Evolutionary conservation across 129 eudicot genomes (phyloP), one percentile per base, ranked within the genome.

Genomic region (Deinandra increscens): DNA sequence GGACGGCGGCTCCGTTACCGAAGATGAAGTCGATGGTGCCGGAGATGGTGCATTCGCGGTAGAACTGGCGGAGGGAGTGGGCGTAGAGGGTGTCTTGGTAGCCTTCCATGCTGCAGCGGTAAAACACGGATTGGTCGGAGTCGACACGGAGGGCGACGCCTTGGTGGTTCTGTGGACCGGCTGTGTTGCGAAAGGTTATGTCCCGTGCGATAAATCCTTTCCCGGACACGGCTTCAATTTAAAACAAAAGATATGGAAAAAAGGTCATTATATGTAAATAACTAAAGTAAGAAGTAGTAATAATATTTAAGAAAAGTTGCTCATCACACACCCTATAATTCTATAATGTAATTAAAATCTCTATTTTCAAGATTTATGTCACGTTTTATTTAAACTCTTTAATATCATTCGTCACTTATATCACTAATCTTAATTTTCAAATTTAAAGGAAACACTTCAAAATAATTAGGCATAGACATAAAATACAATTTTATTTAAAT

Each of bases 21-120:
- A 92, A 92, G 19, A 92, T 83, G 85, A 92, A 88, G 74, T 92
- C 98, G 15, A 92, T 88, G 73, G 97, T 89, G 64, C 98, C 98
- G 14, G 79, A 80, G 23, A 92, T 79, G 85, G 23, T 73, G 78
- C 97, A 92, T 64, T 92, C 98, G 11, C 96, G 94, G 75, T 82
- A 92, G 76, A 92, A 92, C 61, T 92, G 98, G 37, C 96, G 91
- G 60, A 88, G 95, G 14, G 98, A 92, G 81, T 92, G 98, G 15
- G 86, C 87, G 56, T 92, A 92, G 50, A 92, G 95, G 5, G 96
- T 92, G 87, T 88, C 98, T 76, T 92, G 96, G 82, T 84, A 83
- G 43, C 98, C 98, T 60, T 92, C 98, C 91, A 92, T 92, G 86
- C 95, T 92, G 72, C 98, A 92, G 1, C 96, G 79, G 65, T 68